Evolutionary conservation across 1,139 yeast species (phyloP), one percentile per base, ranked within the genome.

Genomic region (Taphrina communis): DNA sequence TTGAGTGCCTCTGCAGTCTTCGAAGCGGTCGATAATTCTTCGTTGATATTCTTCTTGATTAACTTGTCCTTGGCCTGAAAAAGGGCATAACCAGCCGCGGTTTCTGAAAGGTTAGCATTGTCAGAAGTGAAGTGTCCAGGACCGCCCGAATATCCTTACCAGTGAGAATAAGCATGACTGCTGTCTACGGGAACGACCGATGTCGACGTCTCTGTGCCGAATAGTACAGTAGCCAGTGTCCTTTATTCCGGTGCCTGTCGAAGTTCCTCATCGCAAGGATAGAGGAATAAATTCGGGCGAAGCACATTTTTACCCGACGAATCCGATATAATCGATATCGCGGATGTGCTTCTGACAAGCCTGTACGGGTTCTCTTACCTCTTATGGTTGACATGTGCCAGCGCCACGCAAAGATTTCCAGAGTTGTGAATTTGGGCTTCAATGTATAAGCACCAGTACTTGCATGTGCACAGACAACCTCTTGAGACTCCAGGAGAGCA

Each of bases 1-100:
- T 94, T 95, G 82, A 94, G 91, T 79, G 86, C 88, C 14, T 70
- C 68, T 9, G 72, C 63, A 25, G 71, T 67, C 41, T 68, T 68
- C 44, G 62, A 67, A 12, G 68, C 65, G 2, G 71, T 65, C 39
- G 70, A 56, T 36, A 70, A 59, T 51, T 63, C 69, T 36, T 66
- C 66, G 46, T 41, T 58, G 21, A 70, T 62, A 50, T 55, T 53
- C 44, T 70, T 70, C 19, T 70, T 70, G 51, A 70, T 53, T 12
- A 70, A 46, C 56, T 70, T 70, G 66, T 70, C 72, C 58, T 70
- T 70, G 48, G 72, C 72, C 62, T 69, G 66, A 46, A 70, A 70
- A 14, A 69, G 48, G 55, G 71, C 71, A 66, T 66, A 65, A 39
- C 71, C 71, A 31, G 71, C 71, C 19, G 69, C 67, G 19, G 71